phyloP scores from a whole-genome alignment of 371 early-diverging fungal genomes.

The Apophysomyces sp. region DNA sequence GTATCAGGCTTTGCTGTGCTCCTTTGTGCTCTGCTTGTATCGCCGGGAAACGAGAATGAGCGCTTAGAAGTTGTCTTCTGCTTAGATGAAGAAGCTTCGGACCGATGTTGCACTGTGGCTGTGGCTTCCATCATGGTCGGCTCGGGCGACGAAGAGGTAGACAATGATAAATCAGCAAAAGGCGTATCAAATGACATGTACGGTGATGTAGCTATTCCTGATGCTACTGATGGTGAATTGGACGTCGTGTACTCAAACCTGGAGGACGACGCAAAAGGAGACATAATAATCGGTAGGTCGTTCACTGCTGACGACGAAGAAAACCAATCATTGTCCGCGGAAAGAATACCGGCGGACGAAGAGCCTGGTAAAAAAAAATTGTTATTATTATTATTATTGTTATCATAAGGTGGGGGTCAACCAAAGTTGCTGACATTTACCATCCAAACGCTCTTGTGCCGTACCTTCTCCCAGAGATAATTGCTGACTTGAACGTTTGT shows the following conservation, averaged over 20 bases:
- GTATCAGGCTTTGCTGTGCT: not conserved
- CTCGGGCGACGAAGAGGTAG: conserved; percentile 1
- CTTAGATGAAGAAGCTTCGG: not conserved
- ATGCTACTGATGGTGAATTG: not conserved
- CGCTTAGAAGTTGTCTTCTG: not conserved
- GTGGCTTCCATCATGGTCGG: not conserved
- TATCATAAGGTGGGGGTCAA: too few species aligned
- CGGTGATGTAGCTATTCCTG: not conserved
- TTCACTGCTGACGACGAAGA: not conserved
- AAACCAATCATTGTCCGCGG: not conserved
- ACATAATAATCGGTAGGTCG: not conserved
- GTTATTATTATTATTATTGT: not conserved
- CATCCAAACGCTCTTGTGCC: not conserved
- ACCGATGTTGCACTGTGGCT: not conserved
- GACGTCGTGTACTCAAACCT: not conserved
- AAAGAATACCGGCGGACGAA: not conserved
- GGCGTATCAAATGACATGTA: conserved; percentile 4
- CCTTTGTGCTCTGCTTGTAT: not conserved
- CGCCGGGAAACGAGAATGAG: not conserved
- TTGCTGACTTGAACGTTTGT: conserved; percentile 2
- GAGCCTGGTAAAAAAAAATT: not conserved
- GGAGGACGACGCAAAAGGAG: not conserved
- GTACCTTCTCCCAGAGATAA: not conserved
- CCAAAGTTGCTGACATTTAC: not conserved
- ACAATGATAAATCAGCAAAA: conserved; percentile 1